Conservation (phyloP, 139 green algal species). For the Protoeuglena noctilucae region DNA sequence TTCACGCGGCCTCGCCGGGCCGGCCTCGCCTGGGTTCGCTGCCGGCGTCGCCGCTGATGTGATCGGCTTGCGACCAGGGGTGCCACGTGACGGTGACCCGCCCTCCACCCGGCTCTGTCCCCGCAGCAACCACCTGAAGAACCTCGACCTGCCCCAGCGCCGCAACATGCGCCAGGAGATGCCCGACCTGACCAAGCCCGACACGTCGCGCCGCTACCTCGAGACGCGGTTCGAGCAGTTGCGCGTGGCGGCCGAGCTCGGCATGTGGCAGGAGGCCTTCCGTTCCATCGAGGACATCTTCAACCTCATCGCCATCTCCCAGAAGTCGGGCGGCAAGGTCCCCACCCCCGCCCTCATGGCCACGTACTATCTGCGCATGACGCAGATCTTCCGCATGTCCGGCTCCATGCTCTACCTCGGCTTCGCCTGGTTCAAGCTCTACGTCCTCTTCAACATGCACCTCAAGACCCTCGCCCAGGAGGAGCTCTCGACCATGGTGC, state of each 20-base stretch:
- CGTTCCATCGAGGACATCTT: slow-evolving; percentile 96
- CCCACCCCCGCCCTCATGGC: slow-evolving; percentile 88
- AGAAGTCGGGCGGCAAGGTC: slow-evolving; percentile 31
- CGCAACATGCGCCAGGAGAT: slow-evolving; percentile 49
- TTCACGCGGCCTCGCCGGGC: too few species aligned
- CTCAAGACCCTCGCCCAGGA: slow-evolving; percentile 61
- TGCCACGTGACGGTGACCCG: too few species aligned
- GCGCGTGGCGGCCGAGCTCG: slow-evolving; percentile 73
- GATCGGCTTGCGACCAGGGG: too few species aligned
- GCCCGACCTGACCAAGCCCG: slow-evolving; percentile 74
- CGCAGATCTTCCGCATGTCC: slow-evolving; percentile 73
- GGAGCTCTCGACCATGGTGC: slow-evolving; percentile 35
- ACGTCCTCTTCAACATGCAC: slow-evolving; percentile 61
- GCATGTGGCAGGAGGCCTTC: slow-evolving; percentile 98
- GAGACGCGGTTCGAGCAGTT: slow-evolving; percentile 97
- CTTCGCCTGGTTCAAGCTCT: slow-evolving; percentile 90
- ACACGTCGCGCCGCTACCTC: slow-evolving; percentile 79
- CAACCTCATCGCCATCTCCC: slow-evolving; percentile 65
- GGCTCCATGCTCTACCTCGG: slow-evolving; percentile 82
- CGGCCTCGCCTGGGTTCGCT: too few species aligned
- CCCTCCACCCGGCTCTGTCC: too few species aligned
- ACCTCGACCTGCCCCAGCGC: slow-evolving; percentile 60
- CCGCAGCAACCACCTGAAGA: slow-evolving; percentile 88
- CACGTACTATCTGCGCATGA: slow-evolving; percentile 85
- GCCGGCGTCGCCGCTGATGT: too few species aligned